Base-by-base conservation (phyloP, 257 asterid species). In the Nicotiana undulata region DNA sequence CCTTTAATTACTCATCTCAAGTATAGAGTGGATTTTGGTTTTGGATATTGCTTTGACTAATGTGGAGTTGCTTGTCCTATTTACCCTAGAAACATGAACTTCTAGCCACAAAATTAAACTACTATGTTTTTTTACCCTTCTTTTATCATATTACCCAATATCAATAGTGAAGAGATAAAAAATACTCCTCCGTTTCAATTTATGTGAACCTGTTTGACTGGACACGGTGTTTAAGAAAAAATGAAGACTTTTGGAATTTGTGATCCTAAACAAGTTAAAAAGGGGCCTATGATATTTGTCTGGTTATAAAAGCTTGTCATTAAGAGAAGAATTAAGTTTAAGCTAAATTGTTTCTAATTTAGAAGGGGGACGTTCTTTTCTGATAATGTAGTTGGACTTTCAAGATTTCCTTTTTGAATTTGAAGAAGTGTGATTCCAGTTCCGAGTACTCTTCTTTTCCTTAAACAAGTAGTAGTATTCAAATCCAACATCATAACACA, bases 1-100 rank as follows among this genome's bases (percentile, higher is more conserved):
- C 52, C 76, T 60, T 84, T 26, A 26, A 26, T 26, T 55, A 55
- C 70, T 81, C 59, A 46, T 65, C 81, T 79, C 46, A 79, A 72
- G 44, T 51, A 18, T 75, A 66, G 68, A 63, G 75, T 80, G 75
- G 82, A 78, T 86, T 78, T 82, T 20, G 66, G 56, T 76, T 60
- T 82, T 76, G 63, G 82, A 82, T 72, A 79, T 74, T 85, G 81
- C 74, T 85, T 84, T 85, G 84, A 76, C 84, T 51, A 74, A 20
- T 67, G 81, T 68, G 85, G 68, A 28, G 53, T 24, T 40, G 49
- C 61, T 77, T 81, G 87, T 84, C 87, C 83, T 78, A 22, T 76
- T 65, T 26, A 75, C 70, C 55, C 31, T 18, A 55, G 59, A 79
- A 77, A 59, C 40, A 83, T 79, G 77, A 81, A 58, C 65, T 67